Base-by-base conservation (phyloP, 1,284 basidiomycete genomes). In the Ceratobasidium sp. region DNA sequence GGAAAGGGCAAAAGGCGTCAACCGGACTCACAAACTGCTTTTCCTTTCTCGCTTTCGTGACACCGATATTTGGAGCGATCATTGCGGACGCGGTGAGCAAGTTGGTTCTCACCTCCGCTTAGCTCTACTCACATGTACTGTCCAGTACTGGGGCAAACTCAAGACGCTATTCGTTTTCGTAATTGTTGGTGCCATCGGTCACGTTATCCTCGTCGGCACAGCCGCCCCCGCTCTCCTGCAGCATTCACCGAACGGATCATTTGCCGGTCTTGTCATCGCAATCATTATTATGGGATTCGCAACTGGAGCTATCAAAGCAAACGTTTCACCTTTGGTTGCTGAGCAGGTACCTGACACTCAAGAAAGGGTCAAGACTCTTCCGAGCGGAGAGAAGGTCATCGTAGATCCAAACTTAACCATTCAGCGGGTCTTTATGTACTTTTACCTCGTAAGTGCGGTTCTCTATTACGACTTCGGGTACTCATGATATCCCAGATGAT, bases 341-440 rank as follows among this genome's bases (percentile, higher is more conserved):
- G 82, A 87, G 82, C 81, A 84, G 77, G 78, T 81, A 48, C 77
- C 78, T 23, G 70, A 73, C 18, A 52, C 60, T 7, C 60, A 66
- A 27, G 66, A 81, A 27, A 73, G 60, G 35, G 73, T 83, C 18
- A 54, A 66, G 71, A 81, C 54, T 14, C 70, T 73, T 33, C 78
- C 75, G 54, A 65, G 76, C 55, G 86, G 86, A 41, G 83, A 85
- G 79, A 79, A 82, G 18, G 85, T 87, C 64, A 85, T 87, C 68
- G 82, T 87, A 60, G 86, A 87, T 81, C 86, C 87, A 0, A 81
- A 84, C n/a, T 79, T 85, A 57, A 87, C 86, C 2, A 80, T 81
- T 0, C 71, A 80, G 23, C 73, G 80, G 6, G 78, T 81, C n/a
- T 84, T 81, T 68, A 79, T 80, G 79, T 81, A 77, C 71, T 80